These are phyloP conservation scores for Acacia melanoxylon DNA, from an alignment of 306 rosid genomes.

Conservation along the genomic window DNA sequence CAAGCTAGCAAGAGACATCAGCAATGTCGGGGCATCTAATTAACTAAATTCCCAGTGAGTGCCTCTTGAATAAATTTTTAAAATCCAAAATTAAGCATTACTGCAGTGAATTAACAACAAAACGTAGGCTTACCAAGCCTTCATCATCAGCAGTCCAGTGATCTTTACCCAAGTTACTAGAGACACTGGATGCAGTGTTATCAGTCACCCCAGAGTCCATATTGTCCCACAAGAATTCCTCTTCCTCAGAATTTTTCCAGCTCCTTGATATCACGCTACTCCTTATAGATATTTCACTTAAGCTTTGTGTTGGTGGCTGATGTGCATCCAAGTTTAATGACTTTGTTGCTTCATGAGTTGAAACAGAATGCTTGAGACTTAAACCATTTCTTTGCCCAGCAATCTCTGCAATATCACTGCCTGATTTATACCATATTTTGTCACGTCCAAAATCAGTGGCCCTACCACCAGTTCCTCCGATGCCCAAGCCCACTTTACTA, in stretches of 20 bases:
- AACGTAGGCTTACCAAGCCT: conserved; percentile 55
- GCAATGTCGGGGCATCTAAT: not conserved
- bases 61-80: not conserved
- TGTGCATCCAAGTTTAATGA: conserved; percentile 45
- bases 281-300: conserved; percentile 30
- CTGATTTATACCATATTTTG: conserved; percentile 54
- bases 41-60: not conserved
- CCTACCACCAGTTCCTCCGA: conserved; percentile 46
- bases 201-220: conserved; percentile 56
- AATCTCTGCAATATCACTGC: conserved; percentile 45
- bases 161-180: conserved; percentile 45
- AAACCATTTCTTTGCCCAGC: conserved; percentile 75
- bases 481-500: conserved; percentile 48
- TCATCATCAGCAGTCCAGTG: conserved; percentile 69
- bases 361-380: conserved; percentile 48
- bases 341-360: conserved; percentile 49
- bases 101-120: not conserved
- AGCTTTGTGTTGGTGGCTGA: conserved; percentile 42
- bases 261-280: conserved; percentile 52
- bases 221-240: conserved; percentile 87
- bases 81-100: conserved; percentile 5
- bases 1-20: not conserved
- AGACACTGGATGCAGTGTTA: conserved; percentile 40
- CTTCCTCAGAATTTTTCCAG: conserved; percentile 95
- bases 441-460: conserved; percentile 51